Evolutionary conservation across 345 rosid genomes (phyloP), one percentile per base, ranked within the genome.

Genomic region (Eucalyptus cloeziana): DNA sequence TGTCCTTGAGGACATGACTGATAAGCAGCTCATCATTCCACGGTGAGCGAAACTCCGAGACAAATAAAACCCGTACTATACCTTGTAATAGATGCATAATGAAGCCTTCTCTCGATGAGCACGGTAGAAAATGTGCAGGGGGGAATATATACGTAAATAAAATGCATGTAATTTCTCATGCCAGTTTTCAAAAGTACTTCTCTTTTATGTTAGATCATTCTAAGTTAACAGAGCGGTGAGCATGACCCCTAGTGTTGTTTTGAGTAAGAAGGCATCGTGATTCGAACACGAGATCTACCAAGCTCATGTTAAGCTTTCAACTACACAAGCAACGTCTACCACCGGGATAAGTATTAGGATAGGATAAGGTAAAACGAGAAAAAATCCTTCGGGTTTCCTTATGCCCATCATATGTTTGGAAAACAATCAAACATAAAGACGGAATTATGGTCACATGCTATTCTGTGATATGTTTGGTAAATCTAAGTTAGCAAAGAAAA

Each of bases 1-100:
- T 91, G 93, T 62, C 93, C 92, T n/a, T 89, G 86, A 86, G 17
- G 37, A 22, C 86, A 30, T 54, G 24, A 56, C 45, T 5, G 31
- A 13, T 25, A 4, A 44, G 22, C 54, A 49, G 33, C 2, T 87
- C 45, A 31, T 64, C 76, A 16, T 64, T 64, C 37, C 10, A n/a
- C 37, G 76, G 15, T 13, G 76, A n/a, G 76, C 37, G 21, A 15
- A 64, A 16, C 17, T n/a, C 40, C 40, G n/a, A n/a, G 40, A 64
- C 76, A 13, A 64, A 64, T n/a, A 14, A 64, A 5, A 49, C 4
- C 33, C 58, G 22, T 44, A 7, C 49, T 86, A 30, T 44, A 30
- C 37, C 33, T 43, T 16, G 86, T 81, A 81, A 40, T 49, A 64
- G 76, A 64, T 64, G 76, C 76, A 64, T n/a, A 64, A 62, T 62